Base-by-base conservation (phyloP, 2,329 filamentous ascomycete species). In the Tolypocladium inflatum region DNA sequence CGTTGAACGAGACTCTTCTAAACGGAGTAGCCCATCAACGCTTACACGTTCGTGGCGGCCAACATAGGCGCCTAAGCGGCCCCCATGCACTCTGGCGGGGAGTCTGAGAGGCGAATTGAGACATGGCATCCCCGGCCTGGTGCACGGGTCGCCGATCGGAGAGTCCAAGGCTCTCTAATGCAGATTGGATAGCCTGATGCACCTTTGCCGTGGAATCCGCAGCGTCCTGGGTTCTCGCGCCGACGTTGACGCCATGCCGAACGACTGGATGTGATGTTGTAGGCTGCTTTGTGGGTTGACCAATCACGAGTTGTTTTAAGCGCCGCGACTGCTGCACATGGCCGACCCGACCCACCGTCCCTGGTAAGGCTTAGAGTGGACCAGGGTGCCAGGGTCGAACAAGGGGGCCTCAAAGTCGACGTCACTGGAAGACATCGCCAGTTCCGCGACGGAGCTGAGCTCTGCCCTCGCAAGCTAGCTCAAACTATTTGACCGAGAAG, bases 271-370 rank as follows among this genome's bases (percentile, higher is more conserved):
- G 65, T 62, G 65, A 67, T 63, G 59, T 55, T 55, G 56, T 60
- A 61, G 55, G 51, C 56, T 59, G 56, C 61, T 57, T 57, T 42
- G 58, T 59, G 43, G 54, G 33, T 37, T 55, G 55, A 45, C 67
- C 67, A 70, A 69, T 70, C 58, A 65, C 52, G 57, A 41, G 17
- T 55, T 57, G 45, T 65, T 60, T 56, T 69, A 69, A 68, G 67
- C 67, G 67, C 67, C 65, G 65, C 63, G 60, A 63, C 64, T 66
- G 62, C 64, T 64, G 60, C 62, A 63, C 55, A 61, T 61, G 63
- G 65, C 64, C 65, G 61, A 61, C 61, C 57, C 58, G 63, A 63
- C 63, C 67, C 65, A 63, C 61, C 38, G 55, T 59, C 61, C 60
- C 62, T 60, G 57, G 55, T 56, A 62, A 59, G 60, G 59, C 62